A percentile compares a stretch with the other conserved stretches of the same genome.
phyloP scores from a whole-genome alignment of 768 basidiomycete species.

The Leccinum olivaceopallidum region DNA sequence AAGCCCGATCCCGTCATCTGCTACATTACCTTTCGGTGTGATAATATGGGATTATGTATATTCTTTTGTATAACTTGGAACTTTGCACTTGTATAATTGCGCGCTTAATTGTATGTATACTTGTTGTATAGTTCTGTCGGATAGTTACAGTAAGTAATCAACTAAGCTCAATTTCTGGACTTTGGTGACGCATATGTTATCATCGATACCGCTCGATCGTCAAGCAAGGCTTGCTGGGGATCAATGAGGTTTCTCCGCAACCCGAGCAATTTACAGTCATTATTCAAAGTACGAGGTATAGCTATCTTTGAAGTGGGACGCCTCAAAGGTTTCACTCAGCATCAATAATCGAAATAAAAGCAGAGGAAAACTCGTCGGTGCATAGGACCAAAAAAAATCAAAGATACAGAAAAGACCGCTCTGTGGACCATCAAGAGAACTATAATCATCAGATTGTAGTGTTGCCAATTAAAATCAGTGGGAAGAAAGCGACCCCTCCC shows the following conservation, averaged over 20 bases:
- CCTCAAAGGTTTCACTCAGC: neutral
- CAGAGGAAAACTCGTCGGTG: neutral
- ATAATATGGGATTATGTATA: conserved; percentile 34
- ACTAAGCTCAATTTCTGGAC: neutral
- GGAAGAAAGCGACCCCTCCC: neutral
- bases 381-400: neutral
- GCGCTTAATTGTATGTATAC: conserved; percentile 24
- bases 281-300: neutral
- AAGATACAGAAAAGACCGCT: conserved; percentile 2
- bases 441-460: neutral
- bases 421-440: neutral
- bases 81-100: conserved; percentile 25
- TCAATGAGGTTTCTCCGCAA: neutral
- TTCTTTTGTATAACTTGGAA: conserved; percentile 31
- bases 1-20: conserved; percentile 4
- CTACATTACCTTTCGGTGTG: conserved; percentile 21
- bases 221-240: neutral
- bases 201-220: neutral
- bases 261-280: neutral
- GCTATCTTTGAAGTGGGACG: neutral
- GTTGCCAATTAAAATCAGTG: conserved; percentile 1
- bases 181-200: neutral
- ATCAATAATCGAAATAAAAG: neutral
- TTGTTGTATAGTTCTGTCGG: conserved; percentile 4
- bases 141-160: neutral